A percentile compares a stretch with the other conserved stretches of the same genome.
Evolutionary conservation across 2,329 filamentous ascomycete genomes (phyloP).

Genomic region (Plectosphaerella cucumerina): DNA sequence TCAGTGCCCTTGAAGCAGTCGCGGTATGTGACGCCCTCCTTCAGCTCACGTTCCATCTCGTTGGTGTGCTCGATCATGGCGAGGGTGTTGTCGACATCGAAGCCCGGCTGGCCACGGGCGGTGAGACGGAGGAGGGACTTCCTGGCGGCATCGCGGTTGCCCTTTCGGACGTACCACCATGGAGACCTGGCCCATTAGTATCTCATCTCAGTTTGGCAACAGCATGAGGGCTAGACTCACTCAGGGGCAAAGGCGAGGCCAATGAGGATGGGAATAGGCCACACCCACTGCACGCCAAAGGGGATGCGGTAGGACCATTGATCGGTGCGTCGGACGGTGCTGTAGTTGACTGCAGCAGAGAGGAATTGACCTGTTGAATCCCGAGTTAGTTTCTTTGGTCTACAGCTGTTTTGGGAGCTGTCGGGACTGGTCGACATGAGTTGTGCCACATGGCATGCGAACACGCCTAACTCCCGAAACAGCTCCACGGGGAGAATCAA

Average conservation of each 20-base stretch:
- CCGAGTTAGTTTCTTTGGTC: too few relatives aligned
- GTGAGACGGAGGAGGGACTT: conserved; percentile 37
- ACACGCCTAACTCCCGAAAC: too few relatives aligned
- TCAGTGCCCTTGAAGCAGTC: conserved; percentile 51
- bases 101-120: conserved; percentile 28
- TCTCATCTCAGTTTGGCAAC: background rate
- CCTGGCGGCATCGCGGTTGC: conserved; percentile 33
- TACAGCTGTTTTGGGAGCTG: too few relatives aligned
- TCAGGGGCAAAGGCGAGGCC: conserved; percentile 44
- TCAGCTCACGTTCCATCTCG: conserved; percentile 38
- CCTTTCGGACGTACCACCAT: conserved; percentile 47
- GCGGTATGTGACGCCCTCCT: conserved; percentile 37
- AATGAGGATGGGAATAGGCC: conserved; percentile 41
- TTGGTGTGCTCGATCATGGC: conserved; percentile 53
- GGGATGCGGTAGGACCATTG: conserved; percentile 47
- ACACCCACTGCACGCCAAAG: conserved; percentile 50
- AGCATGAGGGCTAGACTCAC: conserved; percentile 14
- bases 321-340: conserved; percentile 30
- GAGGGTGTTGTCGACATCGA: conserved; percentile 42
- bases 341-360: conserved; percentile 41
- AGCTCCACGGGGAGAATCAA: too few relatives aligned
- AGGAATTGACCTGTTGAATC: conserved; percentile 52
- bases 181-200: conserved; percentile 31
- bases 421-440: too few relatives aligned
- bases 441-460: too few relatives aligned